Evolutionary conservation across 208 protist species (phyloP), one percentile per base, ranked within the genome.

Genomic region (Crithidia thermophila): DNA sequence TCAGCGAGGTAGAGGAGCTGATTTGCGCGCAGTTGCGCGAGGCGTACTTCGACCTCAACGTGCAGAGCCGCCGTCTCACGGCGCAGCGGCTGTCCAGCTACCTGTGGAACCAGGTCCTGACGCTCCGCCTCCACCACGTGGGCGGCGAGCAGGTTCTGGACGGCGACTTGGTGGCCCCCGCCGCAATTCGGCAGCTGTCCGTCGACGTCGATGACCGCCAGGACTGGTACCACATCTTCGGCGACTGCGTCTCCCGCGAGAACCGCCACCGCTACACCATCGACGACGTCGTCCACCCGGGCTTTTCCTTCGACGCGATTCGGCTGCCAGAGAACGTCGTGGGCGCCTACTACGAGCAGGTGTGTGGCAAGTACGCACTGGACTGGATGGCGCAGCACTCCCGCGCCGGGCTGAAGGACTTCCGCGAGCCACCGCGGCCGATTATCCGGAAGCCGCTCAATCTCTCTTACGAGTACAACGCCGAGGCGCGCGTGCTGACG

Each of bases 91-190:
- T 93, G 37, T 81, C 81, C n/a, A 93, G 87, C 67, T 95, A 87
- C 67, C 65, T 93, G 33, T 95, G 90, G 87, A 95, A 95, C 68
- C 87, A 93, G 75, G 90, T 70, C 16, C 58, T 95, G 49, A 90
- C 87, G 36, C 77, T 95, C 4, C 90, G 90, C 20, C 72, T 93
- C 7, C 86, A 91, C 36, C 84, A 80, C 68, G 78, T 85, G 60
- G 82, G 81, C 31, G 60, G 72, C 11, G 45, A 49, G 2, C 23
- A 55, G 30, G 82, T 93, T 34, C 78, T 95, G 5, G 58, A 80
- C 20, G 90, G 90, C n/a, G 90, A 95, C 62, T 63, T 84, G 16
- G 77, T 91, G 1, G 47, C 84, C 30, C 74, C 87, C 9, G 81
- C 79, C 11, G 53, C 50, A 0, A 49, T 87, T 10, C 80, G 87